These are phyloP conservation scores for Penstemon barbatus DNA, from an alignment of 257 asterid species.

Conservation along the genomic window DNA sequence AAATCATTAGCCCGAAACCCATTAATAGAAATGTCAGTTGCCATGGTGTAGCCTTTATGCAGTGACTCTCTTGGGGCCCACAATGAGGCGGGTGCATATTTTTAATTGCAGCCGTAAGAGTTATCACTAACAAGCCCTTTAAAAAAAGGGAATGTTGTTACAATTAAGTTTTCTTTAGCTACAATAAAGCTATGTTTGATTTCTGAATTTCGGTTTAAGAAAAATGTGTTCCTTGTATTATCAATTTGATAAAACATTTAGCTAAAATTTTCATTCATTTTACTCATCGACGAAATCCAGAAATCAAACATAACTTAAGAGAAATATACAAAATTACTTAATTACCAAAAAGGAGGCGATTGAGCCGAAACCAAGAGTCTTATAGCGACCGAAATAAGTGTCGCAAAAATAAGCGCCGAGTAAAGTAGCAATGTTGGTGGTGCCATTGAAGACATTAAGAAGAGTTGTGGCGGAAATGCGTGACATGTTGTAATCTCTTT, in stretches of 20 bases:
- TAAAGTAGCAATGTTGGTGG: conserved; percentile 67
- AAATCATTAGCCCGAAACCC: conserved; percentile 54
- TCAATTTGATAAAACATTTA: too few relatives aligned
- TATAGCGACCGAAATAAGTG: conserved; percentile 77
- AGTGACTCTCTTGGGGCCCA: conserved; percentile 30
- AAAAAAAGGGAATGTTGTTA: not conserved
- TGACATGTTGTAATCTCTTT: conserved; percentile 43
- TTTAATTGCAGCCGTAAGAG: conserved; percentile 59
- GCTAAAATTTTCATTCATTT: too few relatives aligned
- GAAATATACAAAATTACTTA: not conserved
- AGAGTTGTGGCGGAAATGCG: conserved; percentile 59
- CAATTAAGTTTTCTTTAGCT: too few relatives aligned
- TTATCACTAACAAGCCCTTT: conserved; percentile 59
- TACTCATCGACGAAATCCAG: too few relatives aligned
- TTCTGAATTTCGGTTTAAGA: too few relatives aligned
- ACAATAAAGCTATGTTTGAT: too few relatives aligned
- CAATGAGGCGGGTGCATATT: conserved; percentile 72
- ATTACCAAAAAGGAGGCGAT: conserved; percentile 63
- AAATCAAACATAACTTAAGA: too few relatives aligned
- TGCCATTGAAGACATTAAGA: conserved; percentile 66
- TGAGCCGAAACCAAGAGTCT: conserved; percentile 64
- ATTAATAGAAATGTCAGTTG: conserved; percentile 48
- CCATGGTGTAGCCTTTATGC: conserved; percentile 54
- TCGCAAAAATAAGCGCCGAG: conserved; percentile 69
- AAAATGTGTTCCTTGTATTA: too few relatives aligned